Evolutionary conservation across 345 rosid species (phyloP).

Genomic region (Noccaea caerulescens): DNA sequence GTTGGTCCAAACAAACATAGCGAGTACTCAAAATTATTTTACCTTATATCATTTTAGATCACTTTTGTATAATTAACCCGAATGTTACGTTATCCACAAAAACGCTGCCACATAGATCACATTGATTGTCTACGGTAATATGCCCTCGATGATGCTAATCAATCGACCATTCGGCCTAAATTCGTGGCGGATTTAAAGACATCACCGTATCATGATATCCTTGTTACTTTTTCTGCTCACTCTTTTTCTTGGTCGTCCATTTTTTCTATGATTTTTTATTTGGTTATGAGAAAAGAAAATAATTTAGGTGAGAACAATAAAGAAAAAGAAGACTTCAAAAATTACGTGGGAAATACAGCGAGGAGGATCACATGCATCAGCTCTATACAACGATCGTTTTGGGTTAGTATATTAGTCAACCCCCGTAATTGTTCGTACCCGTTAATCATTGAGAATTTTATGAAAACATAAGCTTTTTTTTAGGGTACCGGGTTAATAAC

Average conservation of each 20-base stretch:
- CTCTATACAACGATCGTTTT: constrained; percentile 8
- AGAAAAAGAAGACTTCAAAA: background rate
- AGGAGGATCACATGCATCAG: constrained; percentile 32
- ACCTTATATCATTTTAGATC: background rate
- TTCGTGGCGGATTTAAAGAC: constrained; percentile 35
- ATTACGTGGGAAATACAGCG: constrained; percentile 23
- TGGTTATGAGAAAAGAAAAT: constrained; percentile 13
- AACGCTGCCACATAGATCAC: constrained; percentile 9
- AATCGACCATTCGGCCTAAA: constrained; percentile 28
- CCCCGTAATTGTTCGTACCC: constrained; percentile 16
- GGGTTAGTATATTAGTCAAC: constrained; percentile 11
- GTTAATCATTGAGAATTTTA: background rate
- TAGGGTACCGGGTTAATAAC: background rate
- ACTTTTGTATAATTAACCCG: background rate
- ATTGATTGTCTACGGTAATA: constrained; percentile 24
- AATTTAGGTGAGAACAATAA: background rate
- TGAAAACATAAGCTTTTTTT: background rate
- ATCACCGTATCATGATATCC: constrained; percentile 20
- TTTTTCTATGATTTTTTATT: background rate
- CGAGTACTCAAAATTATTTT: background rate
- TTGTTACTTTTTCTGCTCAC: constrained; percentile 8
- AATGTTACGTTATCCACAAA: constrained; percentile 7
- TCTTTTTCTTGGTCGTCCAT: constrained; percentile 14
- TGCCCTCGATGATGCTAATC: constrained; percentile 18
- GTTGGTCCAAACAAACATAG: background rate